These are phyloP conservation scores for Aspergillus ibericus DNA, from an alignment of 2,329 filamentous ascomycete genomes.

Conservation along the genomic window DNA sequence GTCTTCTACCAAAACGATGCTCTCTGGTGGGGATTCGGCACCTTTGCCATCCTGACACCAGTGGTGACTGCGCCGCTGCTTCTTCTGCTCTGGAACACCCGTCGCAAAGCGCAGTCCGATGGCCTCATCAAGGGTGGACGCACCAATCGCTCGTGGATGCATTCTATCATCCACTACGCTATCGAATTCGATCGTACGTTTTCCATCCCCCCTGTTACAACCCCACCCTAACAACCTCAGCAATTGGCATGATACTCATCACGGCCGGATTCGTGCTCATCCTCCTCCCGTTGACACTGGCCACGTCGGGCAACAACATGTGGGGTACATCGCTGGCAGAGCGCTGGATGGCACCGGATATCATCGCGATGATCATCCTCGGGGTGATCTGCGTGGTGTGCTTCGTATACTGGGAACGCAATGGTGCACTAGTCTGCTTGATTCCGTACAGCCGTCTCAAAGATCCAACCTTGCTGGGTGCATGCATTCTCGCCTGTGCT, in stretches of 20 bases:
- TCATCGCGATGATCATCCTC: constrained; percentile 23
- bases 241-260: constrained; percentile 31
- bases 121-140: background rate
- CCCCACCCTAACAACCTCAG: background rate
- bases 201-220: too few species aligned
- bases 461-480: constrained; percentile 23
- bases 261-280: constrained; percentile 30
- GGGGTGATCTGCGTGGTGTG: constrained; percentile 16
- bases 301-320: constrained; percentile 16
- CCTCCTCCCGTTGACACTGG: constrained; percentile 30
- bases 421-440: constrained; percentile 23
- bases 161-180: constrained; percentile 2
- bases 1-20: constrained; percentile 52
- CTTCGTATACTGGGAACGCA: constrained; percentile 25
- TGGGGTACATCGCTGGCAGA: constrained; percentile 10
- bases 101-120: background rate
- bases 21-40: constrained; percentile 65
- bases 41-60: constrained; percentile 56
- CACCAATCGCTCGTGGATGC: background rate
- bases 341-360: constrained; percentile 25
- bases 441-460: constrained; percentile 24
- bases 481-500: constrained; percentile 21
- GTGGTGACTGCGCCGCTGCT: background rate
- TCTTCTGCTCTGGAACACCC: background rate
- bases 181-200: constrained; percentile 9